Evolutionary conservation across 192 early-diverging fungal species (phyloP), one percentile per base, ranked within the genome.

Genomic region (Haplosporangium gracile): DNA sequence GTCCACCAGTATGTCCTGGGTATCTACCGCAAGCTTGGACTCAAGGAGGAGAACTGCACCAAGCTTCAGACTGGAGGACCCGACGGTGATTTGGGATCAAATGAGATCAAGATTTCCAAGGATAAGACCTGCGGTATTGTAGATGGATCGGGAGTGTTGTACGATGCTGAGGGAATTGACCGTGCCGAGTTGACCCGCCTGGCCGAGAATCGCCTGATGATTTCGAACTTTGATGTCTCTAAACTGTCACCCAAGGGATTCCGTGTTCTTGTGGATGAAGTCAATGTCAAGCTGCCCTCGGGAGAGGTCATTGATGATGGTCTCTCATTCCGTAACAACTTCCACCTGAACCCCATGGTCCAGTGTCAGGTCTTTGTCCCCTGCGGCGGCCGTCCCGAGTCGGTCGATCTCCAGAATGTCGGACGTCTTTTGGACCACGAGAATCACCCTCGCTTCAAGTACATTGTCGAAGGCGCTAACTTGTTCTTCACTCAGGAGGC

Each of bases 401-500:
- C 97, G 26, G 95, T 99, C 60, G 98, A 98, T 91, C 91, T 99
- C 55, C 93, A 91, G 88, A 99, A 99, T 87, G 95, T 98, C 43
- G 82, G 91, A 39, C 45, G 87, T 45, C 89, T 99, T 47, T 91
- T 99, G 73, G 94, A 95, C 43, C 89, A 90, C 45, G 94, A 97
- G 78, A 96, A 97, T 70, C 90, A 92, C 68, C 93, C 98, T 29
- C 93, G 96, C 38, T 99, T 97, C 96, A 99, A 99, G 93, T 99
- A 98, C 91, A 95, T 99, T 88, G 97, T 99, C 43, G 98, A 99
- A 89, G 98, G 98, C 76, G 98, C 98, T 82, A 99, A 99, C 91
- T 90, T 99, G 82, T 99, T 99, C 94, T 97, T 99, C 72, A 99
- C 98, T 9, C 98, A 99, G 85, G 97, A 99, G 88, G 97, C 98